phyloP scores from a whole-genome alignment of 352 stramenopile genomes.

The Globisporangium perplexum region DNA sequence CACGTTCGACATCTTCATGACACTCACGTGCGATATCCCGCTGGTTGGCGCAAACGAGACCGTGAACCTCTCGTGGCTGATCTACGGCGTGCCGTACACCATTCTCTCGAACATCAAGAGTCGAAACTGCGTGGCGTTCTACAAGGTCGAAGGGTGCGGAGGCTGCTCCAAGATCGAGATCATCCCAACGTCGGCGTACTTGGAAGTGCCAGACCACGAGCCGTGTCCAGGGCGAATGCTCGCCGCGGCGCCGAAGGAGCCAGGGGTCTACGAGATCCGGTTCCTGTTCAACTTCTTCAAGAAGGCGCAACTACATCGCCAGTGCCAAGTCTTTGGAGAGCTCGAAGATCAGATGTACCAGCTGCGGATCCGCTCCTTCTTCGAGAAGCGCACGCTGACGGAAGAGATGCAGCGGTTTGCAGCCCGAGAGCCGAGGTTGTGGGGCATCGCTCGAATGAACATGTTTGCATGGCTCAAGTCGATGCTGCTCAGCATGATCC shows the following conservation, averaged over 20 bases:
- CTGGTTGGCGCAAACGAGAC: constrained; percentile 36
- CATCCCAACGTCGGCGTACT: constrained; percentile 44
- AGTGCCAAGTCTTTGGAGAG: constrained; percentile 49
- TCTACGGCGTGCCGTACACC: constrained; percentile 47
- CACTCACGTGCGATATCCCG: constrained; percentile 38
- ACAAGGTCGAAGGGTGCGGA: constrained; percentile 30
- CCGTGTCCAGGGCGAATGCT: constrained; percentile 42
- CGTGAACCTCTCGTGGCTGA: constrained; percentile 45
- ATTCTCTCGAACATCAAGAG: constrained; percentile 40
- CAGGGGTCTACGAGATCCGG: constrained; percentile 53
- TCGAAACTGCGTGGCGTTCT: constrained; percentile 55
- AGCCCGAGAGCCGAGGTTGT: constrained; percentile 22
- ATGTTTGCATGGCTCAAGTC: constrained; percentile 40
- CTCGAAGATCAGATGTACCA: constrained; percentile 64
- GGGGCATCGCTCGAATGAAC: constrained; percentile 38
- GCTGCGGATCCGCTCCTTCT: constrained; percentile 47
- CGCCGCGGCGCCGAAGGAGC: constrained; percentile 33
- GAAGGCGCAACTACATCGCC: constrained; percentile 42
- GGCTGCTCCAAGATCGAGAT: constrained; percentile 40
- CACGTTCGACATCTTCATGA: constrained; percentile 66
- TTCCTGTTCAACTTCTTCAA: constrained; percentile 71
- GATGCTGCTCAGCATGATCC: constrained; percentile 43
- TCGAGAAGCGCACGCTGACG: constrained; percentile 35
- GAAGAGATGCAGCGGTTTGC: constrained; percentile 44
- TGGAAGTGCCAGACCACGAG: constrained; percentile 26